A percentile compares a stretch with the other conserved stretches of the same genome.
phyloP scores from a whole-genome alignment of 2,329 filamentous ascomycete species.

The Blastomyces parvus region DNA sequence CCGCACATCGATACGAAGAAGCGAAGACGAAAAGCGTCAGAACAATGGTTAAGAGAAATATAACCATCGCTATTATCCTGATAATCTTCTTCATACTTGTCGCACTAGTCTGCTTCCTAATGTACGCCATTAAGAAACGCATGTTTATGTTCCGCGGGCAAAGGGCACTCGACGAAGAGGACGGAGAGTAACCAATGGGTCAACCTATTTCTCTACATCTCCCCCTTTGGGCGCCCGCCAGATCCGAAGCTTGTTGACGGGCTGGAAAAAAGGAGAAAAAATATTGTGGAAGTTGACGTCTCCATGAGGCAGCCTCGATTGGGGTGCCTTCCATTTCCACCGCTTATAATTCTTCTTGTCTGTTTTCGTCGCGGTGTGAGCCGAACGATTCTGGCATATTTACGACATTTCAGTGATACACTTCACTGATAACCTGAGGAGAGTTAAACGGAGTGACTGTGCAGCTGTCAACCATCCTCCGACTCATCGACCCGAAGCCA shows the following conservation, averaged over 20 bases:
- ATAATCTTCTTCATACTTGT: slow-evolving; percentile 41
- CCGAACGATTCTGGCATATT: not conserved
- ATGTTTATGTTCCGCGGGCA: slow-evolving; percentile 25
- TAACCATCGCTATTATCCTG: slow-evolving; percentile 42
- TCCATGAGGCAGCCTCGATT: not conserved
- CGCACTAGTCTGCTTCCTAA: slow-evolving; percentile 31
- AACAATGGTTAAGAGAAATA: slow-evolving; percentile 38
- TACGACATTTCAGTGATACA: too few relatives aligned
- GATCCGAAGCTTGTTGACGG: not conserved
- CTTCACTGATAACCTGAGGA: too few relatives aligned
- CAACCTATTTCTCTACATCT: not conserved
- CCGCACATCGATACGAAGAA: not conserved
- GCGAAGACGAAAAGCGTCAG: not conserved
- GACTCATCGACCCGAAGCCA: not conserved
- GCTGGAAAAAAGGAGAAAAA: not conserved
- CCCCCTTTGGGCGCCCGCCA: not conserved
- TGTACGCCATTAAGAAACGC: slow-evolving; percentile 28
- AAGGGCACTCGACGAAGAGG: slow-evolving; percentile 23
- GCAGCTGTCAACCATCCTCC: too few relatives aligned
- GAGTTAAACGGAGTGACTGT: not conserved
- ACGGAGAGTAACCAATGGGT: slow-evolving; percentile 2
- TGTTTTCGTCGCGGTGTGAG: not conserved
- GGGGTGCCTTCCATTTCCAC: not conserved
- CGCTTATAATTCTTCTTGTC: not conserved
- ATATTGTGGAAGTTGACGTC: not conserved